Evolutionary conservation across 169 alveolate genomes (phyloP).

Genomic region (Theileria luwenshuni): DNA sequence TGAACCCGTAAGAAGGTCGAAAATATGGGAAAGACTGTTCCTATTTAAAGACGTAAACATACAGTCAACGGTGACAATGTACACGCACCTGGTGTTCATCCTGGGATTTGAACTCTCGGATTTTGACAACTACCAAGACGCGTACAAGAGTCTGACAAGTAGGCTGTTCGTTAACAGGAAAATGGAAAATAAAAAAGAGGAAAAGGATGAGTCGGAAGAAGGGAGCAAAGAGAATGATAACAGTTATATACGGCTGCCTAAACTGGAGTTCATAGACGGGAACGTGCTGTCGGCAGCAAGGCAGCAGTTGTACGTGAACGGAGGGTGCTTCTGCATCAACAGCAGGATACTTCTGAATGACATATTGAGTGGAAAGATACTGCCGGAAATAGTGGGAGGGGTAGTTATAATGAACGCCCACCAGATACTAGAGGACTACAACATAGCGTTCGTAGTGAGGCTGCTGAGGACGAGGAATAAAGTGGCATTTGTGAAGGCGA

Average conservation of each 20-base stretch:
- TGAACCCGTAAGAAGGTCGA: conserved; percentile 9
- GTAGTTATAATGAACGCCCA: conserved; percentile 62
- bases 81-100: conserved; percentile 43
- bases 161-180: conserved; percentile 22
- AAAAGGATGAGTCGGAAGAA: not conserved
- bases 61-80: conserved; percentile 40
- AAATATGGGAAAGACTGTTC: not conserved
- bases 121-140: conserved; percentile 22
- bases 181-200: too few species aligned
- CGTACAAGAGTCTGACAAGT: conserved; percentile 23
- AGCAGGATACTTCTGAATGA: conserved; percentile 55
- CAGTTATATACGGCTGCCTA: conserved; percentile 25
- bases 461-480: conserved; percentile 47
- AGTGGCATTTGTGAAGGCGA: conserved; percentile 64
- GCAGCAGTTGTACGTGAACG: conserved; percentile 59
- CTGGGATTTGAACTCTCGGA: conserved; percentile 54
- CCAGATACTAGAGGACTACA: conserved; percentile 53
- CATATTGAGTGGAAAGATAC: conserved; percentile 40
- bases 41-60: conserved; percentile 49
- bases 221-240: not conserved
- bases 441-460: conserved; percentile 54
- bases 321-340: conserved; percentile 46
- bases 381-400: conserved; percentile 59
- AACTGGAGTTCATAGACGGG: conserved; percentile 56
- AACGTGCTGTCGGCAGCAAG: conserved; percentile 31